Evolutionary conservation across 805 yeast genomes (phyloP), one percentile per base, ranked within the genome.

Genomic region (Candida cerambycidarum): DNA sequence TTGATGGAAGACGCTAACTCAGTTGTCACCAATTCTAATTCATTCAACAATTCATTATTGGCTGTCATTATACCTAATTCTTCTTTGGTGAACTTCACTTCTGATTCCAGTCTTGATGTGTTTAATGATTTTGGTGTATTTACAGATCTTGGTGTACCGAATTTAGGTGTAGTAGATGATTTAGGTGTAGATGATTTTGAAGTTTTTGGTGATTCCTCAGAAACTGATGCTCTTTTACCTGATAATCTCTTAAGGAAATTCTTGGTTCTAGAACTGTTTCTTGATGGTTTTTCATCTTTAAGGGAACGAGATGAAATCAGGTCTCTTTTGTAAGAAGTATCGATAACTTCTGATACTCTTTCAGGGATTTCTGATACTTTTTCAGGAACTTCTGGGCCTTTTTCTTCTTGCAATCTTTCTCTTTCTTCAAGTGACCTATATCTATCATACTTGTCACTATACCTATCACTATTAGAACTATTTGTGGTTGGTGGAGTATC

Each of bases 1-100:
- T 78, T 75, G 35, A 85, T 83, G 0, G 90, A 81, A 17, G 78
- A 78, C 0, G 89, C 90, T 38, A 86, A 67, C 54, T 85, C 95
- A 18, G 77, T 75, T 1, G 90, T 82, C 1, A 86, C 82, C 17
- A 84, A 54, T 45, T 82, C 83, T 31, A 86, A 61, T 54, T 85
- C 92, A 42, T 75, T 72, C 52, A 83, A 67, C 30, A 85, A 59
- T 18, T 73, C 76, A 38, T 71, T 71, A 47, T 80, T 83, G 41
- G 84, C 79, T 27, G 70, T 76, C 65, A 85, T 69, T 6, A 84
- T 65, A 1, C 82, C 80, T 41, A 82, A 57, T 51, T 85, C 89
- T 16, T 80, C 84, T 30, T 79, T 73, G 1, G 82, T 71, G 82
- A 74, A 7, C 57, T 58, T 30, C 57, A 48, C 1, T 8, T 34